Evolutionary conservation across 345 rosid species (phyloP).

Genomic region (Triadica sebifera): DNA sequence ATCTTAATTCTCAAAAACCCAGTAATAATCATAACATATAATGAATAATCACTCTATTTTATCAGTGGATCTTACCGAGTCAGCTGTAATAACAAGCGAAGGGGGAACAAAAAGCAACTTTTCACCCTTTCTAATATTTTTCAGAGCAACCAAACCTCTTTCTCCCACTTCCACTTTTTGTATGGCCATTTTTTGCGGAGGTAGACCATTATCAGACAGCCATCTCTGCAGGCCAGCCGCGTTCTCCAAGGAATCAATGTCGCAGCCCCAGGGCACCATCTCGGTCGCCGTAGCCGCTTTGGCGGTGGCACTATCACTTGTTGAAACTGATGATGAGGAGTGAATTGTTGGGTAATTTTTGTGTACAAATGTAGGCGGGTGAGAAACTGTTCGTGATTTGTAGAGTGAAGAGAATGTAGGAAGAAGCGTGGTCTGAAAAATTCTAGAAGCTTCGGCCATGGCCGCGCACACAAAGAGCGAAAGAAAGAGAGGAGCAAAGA

Average conservation of each 20-base stretch:
- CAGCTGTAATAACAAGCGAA: constrained; percentile 70
- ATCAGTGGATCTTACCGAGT: constrained; percentile 51
- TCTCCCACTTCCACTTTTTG: constrained; percentile 80
- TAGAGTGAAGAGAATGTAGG: constrained; percentile 43
- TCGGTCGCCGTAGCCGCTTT: constrained; percentile 25
- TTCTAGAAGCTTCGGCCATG: constrained; percentile 67
- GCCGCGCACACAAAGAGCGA: constrained; percentile 18
- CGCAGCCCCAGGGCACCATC: constrained; percentile 66
- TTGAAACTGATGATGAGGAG: constrained; percentile 47
- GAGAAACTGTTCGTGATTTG: constrained; percentile 20
- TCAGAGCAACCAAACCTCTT: constrained; percentile 83
- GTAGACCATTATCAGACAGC: constrained; percentile 79
- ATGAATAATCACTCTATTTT: background rate
- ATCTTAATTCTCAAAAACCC: background rate
- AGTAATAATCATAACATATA: background rate
- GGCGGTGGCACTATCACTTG: constrained; percentile 31
- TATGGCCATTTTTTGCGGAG: constrained; percentile 83
- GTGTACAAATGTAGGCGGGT: constrained; percentile 19
- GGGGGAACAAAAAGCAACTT: constrained; percentile 95
- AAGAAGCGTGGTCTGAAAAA: constrained; percentile 46
- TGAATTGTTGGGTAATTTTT: constrained; percentile 30
- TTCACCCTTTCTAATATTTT: constrained; percentile 80
- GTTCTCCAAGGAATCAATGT: constrained; percentile 48
- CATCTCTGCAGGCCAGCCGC: constrained; percentile 73
- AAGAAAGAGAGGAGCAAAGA: constrained; percentile 2